Evolutionary conservation across 352 stramenopile genomes (phyloP).

Genomic region (Phytophthora pseudosyringae): DNA sequence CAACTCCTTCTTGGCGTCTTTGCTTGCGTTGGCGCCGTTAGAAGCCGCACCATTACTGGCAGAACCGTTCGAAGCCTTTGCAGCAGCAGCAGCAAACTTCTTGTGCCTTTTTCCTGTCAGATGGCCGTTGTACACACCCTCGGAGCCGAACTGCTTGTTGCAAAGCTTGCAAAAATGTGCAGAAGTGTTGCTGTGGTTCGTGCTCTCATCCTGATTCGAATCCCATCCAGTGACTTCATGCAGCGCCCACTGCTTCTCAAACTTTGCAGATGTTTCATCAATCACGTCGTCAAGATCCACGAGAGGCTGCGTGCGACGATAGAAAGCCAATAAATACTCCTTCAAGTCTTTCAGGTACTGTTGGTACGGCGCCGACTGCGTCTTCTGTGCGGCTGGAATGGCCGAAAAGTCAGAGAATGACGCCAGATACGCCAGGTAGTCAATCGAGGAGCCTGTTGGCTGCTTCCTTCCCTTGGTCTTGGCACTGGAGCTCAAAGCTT

Average conservation of each 20-base stretch:
- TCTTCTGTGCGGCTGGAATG: conserved; percentile 68
- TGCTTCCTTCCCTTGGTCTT: conserved; percentile 29
- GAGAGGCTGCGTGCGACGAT: conserved; percentile 87
- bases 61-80: conserved; percentile 13
- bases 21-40: conserved; percentile 6
- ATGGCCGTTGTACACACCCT: conserved; percentile 77
- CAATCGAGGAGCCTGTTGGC: conserved; percentile 32
- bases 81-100: conserved; percentile 54
- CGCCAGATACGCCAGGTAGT: conserved; percentile 80
- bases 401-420: conserved; percentile 73
- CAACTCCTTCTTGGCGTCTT: conserved; percentile 21
- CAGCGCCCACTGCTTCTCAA: conserved; percentile 84
- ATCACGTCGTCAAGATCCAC: conserved; percentile 89
- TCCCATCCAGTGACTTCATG: conserved; percentile 68
- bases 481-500: conserved; percentile 27
- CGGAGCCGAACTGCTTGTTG: conserved; percentile 76
- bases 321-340: conserved; percentile 86
- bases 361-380: conserved; percentile 59
- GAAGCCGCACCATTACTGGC: conserved; percentile 7
- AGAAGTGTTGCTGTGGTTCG: conserved; percentile 11
- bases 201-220: conserved; percentile 11
- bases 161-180: conserved; percentile 68
- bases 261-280: conserved; percentile 79
- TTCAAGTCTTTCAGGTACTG: conserved; percentile 80
- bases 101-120: conserved; percentile 85